Base-by-base conservation (phyloP, 371 early-diverging fungal species). In the Actinomucor elegans region DNA sequence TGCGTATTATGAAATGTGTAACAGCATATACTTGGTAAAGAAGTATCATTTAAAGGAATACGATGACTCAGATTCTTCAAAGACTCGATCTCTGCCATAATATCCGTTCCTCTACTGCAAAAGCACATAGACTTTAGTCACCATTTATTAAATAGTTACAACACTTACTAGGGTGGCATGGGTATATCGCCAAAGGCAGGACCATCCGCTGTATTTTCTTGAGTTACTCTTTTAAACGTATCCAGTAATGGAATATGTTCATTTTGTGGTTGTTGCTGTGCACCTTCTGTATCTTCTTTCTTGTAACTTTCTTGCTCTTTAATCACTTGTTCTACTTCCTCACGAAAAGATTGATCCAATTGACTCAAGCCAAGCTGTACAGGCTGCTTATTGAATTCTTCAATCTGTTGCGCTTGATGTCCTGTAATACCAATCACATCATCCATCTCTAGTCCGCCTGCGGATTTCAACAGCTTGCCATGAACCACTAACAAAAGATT, bases 1-100 rank as follows among this genome's bases (percentile, higher is more conserved):
- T 89, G 83, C 3, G 96, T 90, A 66, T 99, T 99, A 69, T 96
- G 95, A 49, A 98, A 88, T n/a, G 99, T 99, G 71, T 94, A 98
- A 62, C 92, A 93, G 72, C 95, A 95, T 31, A 98, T 88, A 17
- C 93, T 93, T 4, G 99, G 97, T 23, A 94, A 77, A 7, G 90
- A 84, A 5, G 81, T 75, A 14, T 85, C 79, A 7, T 84, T 77
- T 21, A 94, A 62, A 3, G 80, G 71, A 7, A 91, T 83, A 47
- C 92, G 86, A 48, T 91, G 87, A 59, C 87, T 75, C 3, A 93
- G 48, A 50, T 98, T 96, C 48, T 87, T 86, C 34, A 98, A 71
- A 26, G 61, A 72, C 26, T 87, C 83, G 4, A 94, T 67, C 51
- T 90, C 84, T 35, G 81, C 74, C 29, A 74, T 73, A 18, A 94